phyloP scores from a whole-genome alignment of 2,329 filamentous ascomycete species.

The Monosporascus sp. region DNA sequence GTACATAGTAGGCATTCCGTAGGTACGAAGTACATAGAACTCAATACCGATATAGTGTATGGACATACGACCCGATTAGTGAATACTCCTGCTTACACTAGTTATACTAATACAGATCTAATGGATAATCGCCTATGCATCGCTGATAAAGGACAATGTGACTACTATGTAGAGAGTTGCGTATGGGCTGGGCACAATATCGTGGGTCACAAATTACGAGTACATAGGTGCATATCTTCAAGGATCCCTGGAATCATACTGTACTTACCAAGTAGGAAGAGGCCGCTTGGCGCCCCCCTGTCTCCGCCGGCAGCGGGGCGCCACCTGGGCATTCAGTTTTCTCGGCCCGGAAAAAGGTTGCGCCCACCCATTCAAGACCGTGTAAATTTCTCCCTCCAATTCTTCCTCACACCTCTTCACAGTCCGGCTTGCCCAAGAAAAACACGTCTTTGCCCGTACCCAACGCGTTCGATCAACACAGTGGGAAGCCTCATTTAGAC shows the following conservation, averaged over 20 bases:
- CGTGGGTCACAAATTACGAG: background rate
- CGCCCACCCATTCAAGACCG: background rate
- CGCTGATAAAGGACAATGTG: background rate
- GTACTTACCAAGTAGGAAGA: too few relatives aligned
- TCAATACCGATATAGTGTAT: too few relatives aligned
- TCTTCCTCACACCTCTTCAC: background rate
- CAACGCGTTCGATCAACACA: conserved; percentile 1
- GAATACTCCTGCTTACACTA: too few relatives aligned
- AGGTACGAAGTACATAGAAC: too few relatives aligned
- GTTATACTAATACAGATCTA: too few relatives aligned
- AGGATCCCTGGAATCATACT: background rate
- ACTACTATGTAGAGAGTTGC: background rate
- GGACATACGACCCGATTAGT: too few relatives aligned
- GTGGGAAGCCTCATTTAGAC: conserved; percentile 2
- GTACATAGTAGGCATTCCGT: too few relatives aligned
- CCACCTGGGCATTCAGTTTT: too few relatives aligned
- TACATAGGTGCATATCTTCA: background rate
- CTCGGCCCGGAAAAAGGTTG: background rate
- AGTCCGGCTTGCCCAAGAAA: background rate
- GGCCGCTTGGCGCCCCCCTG: too few relatives aligned
- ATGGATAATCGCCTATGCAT: too few relatives aligned
- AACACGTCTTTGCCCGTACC: background rate
- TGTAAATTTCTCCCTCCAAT: background rate
- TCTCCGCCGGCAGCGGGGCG: too few relatives aligned
- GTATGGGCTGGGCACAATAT: too few relatives aligned